phyloP scores from a whole-genome alignment of 2,329 filamentous ascomycete species.

The Beauveria bassiana region DNA sequence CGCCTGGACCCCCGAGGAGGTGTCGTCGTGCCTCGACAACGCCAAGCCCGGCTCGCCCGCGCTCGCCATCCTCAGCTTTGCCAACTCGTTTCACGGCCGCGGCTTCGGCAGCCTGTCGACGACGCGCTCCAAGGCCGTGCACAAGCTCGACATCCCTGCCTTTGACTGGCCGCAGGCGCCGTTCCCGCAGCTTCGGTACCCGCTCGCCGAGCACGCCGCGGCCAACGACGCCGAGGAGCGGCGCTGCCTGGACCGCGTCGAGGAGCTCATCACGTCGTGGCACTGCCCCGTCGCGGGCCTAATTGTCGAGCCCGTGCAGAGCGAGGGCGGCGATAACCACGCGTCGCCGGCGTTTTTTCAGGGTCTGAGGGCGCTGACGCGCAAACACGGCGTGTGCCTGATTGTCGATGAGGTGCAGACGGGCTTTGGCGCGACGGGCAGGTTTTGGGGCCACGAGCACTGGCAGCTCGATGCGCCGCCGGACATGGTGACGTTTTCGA shows the following conservation, averaged over 20 bases:
- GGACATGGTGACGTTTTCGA: slow-evolving; percentile 83
- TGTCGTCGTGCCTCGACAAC: slow-evolving; percentile 62
- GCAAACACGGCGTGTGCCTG: slow-evolving; percentile 60
- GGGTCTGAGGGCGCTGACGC: slow-evolving; percentile 63
- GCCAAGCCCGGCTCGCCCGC: slow-evolving; percentile 64
- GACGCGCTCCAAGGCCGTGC: slow-evolving; percentile 74
- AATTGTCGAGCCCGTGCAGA: slow-evolving; percentile 74
- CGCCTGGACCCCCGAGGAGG: slow-evolving; percentile 62
- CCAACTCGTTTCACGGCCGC: slow-evolving; percentile 70
- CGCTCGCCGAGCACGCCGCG: slow-evolving; percentile 58
- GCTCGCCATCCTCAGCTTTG: slow-evolving; percentile 73
- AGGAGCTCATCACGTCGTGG: slow-evolving; percentile 58
- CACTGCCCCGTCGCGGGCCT: slow-evolving; percentile 67
- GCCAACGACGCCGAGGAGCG: slow-evolving; percentile 67
- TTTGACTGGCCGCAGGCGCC: slow-evolving; percentile 83
- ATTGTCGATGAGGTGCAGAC: slow-evolving; percentile 85
- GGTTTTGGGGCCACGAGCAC: slow-evolving; percentile 84
- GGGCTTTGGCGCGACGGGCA: slow-evolving; percentile 75
- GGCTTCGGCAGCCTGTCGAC: slow-evolving; percentile 72
- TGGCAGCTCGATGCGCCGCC: slow-evolving; percentile 66
- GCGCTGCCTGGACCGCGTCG: slow-evolving; percentile 65
- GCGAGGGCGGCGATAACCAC: slow-evolving; percentile 79
- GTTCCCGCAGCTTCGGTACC: slow-evolving; percentile 72
- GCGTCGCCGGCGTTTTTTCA: slow-evolving; percentile 73
- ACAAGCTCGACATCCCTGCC: slow-evolving; percentile 82